A percentile compares a stretch with the other conserved stretches of the same genome.
Conservation (phyloP, 345 rosid genomes). For the Hypericum perforatum region DNA sequence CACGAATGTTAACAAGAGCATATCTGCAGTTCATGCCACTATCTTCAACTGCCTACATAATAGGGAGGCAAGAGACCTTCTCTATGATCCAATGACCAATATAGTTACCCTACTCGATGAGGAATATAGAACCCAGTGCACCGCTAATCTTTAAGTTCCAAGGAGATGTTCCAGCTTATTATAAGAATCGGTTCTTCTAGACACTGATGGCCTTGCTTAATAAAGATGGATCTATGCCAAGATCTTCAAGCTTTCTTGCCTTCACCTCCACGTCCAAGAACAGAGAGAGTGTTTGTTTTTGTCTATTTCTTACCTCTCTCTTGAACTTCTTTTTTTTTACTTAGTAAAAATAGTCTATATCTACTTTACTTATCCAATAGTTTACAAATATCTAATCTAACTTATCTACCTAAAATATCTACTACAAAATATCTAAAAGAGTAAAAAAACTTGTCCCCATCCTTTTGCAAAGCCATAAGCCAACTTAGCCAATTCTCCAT, state of each 20-base stretch:
- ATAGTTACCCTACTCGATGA: slow-evolving; percentile 72
- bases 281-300: too few species aligned
- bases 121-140: slow-evolving; percentile 86
- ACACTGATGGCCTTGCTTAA: slow-evolving; percentile 97
- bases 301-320: too few species aligned
- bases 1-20: slow-evolving; percentile 92
- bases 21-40: slow-evolving; percentile 93
- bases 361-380: too few species aligned
- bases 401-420: too few species aligned
- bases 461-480: too few species aligned
- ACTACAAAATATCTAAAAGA: too few species aligned
- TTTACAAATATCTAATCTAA: too few species aligned
- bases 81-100: slow-evolving; percentile 68
- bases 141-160: slow-evolving; percentile 84
- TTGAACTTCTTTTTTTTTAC: too few species aligned
- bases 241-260: slow-evolving; percentile 98
- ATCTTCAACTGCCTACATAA: slow-evolving; percentile 92
- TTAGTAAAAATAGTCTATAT: too few species aligned
- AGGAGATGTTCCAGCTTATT: slow-evolving; percentile 95
- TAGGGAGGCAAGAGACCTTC: slow-evolving; percentile 74
- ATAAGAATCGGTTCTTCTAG: slow-evolving; percentile 91
- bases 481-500: too few species aligned
- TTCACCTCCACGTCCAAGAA: too few species aligned
- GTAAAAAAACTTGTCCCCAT: too few species aligned
- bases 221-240: slow-evolving; percentile 86